These are phyloP conservation scores for Xylaria scruposa DNA, from an alignment of 495 filamentous ascomycete genomes.

Conservation along the genomic window DNA sequence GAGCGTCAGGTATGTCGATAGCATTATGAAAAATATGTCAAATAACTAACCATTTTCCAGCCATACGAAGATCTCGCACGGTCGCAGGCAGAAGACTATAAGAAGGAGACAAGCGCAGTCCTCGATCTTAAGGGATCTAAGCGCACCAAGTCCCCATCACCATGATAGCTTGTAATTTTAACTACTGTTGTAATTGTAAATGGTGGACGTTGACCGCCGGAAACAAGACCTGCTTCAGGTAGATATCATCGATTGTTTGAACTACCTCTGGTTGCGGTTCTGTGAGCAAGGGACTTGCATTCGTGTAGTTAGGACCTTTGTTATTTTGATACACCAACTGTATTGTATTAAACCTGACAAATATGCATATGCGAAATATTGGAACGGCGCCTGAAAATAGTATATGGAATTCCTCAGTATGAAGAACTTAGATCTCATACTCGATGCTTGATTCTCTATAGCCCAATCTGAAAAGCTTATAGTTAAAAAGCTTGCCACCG, in stretches of 20 bases:
- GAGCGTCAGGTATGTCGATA: conserved; percentile 54
- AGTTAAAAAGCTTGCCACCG: not conserved
- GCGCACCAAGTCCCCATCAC: conserved; percentile 1
- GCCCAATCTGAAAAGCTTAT: not conserved
- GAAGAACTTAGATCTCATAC: not conserved
- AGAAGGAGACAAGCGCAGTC: conserved; percentile 29
- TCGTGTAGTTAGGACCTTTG: conserved; percentile 15
- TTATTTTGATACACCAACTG: not conserved
- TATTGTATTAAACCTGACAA: conserved; percentile 10
- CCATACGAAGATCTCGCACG: conserved; percentile 35
- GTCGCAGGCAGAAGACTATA: conserved; percentile 28
- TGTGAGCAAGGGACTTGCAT: not conserved
- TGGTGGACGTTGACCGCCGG: not conserved
- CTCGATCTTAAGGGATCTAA: not conserved
- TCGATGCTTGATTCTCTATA: not conserved
- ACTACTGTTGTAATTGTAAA: not conserved
- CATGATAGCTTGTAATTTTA: not conserved
- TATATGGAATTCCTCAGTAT: not conserved
- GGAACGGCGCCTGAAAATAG: not conserved
- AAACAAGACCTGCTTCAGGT: not conserved
- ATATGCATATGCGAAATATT: not conserved
- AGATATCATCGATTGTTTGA: not conserved
- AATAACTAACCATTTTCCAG: conserved; percentile 36
- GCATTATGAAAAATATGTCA: not conserved
- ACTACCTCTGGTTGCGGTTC: not conserved